A percentile compares a stretch with the other conserved stretches of the same genome.
Conservation (phyloP, 768 basidiomycete species). For the Lentinula boryana region DNA sequence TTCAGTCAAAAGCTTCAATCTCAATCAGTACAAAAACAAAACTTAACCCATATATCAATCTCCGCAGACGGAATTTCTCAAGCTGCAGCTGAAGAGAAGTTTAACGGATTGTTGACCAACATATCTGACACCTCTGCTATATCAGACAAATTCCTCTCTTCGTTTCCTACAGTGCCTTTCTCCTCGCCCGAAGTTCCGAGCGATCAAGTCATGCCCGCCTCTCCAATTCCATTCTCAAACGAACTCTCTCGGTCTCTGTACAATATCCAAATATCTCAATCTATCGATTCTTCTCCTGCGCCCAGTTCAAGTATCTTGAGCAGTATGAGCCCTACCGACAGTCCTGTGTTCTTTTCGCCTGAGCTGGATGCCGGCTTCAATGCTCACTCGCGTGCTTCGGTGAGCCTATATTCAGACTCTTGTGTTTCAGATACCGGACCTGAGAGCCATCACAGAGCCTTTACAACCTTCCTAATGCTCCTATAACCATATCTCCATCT, state of each 20-base stretch:
- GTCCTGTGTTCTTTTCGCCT: not conserved
- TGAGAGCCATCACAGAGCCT: slow-evolving; percentile 1
- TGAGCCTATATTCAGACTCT: not conserved
- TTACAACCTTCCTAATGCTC: slow-evolving; percentile 4
- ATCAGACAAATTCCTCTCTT: not conserved
- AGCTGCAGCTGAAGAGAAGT: not conserved
- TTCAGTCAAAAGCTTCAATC: not conserved
- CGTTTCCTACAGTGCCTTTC: slow-evolving; percentile 4
- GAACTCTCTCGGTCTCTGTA: slow-evolving; percentile 3
- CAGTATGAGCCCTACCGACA: not conserved
- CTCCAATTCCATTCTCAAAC: not conserved
- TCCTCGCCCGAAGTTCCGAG: not conserved
- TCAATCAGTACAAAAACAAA: not conserved
- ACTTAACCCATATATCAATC: not conserved
- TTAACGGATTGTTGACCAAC: not conserved
- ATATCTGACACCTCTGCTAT: not conserved
- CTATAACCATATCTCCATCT: slow-evolving; percentile 1
- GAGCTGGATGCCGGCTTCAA: not conserved
- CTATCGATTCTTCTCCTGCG: not conserved
- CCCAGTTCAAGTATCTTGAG: not conserved
- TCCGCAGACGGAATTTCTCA: not conserved
- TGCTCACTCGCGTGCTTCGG: slow-evolving; percentile 2
- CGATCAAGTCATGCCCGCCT: not conserved
- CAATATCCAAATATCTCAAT: not conserved
- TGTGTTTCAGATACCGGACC: not conserved